Base-by-base conservation (phyloP, 352 stramenopile genomes). In the Globisporangium recalcitrans region DNA sequence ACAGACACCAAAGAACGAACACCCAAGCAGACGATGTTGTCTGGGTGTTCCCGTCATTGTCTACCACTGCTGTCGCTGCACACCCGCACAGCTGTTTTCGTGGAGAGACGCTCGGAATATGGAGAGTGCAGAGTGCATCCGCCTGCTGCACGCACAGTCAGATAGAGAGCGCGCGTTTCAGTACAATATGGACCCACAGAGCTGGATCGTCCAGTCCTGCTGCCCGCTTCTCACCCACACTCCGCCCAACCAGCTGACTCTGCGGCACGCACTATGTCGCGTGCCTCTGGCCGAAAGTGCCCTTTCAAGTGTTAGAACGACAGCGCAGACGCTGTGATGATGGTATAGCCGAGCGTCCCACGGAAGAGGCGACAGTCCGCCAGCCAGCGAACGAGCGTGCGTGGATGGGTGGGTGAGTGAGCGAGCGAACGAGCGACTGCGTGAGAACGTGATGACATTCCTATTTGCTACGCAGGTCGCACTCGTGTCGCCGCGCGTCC, bases 61-160 rank as follows among this genome's bases (percentile, higher is more conserved):
- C 19, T 38, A 14, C 19, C 48, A 40, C 49, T 36, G 27, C 49
- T 55, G 49, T 31, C 32, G 26, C 29, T 62, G 26, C 57, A 63
- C 58, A 62, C 38, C 56, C 24, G 27, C 1, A 46, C 58, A 63
- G 58, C 46, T 63, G 57, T 40, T 63, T 63, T 55, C 31, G 42
- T 16, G 57, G 57, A 53, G 27, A 51, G 22, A 22, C 22, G 54
- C 53, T 5, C 32, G 29, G 52, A 58, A 58, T 42, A 24, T 19
- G 21, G 22, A 19, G 47, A 32, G 13, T 54, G 47, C 47, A 14
- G 47, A 29, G 46, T 16, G 24, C 21, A 52, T n/a, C 21, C 22
- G 21, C 6, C n/a, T n/a, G n/a, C n/a, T n/a, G n/a, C n/a, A n/a
- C n/a, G n/a, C n/a, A n/a, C 24, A 4, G 13, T 24, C 26, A 52